A percentile compares a stretch with the other conserved stretches of the same genome.
These are phyloP conservation scores for Phytophthora crassamura DNA, from an alignment of 352 stramenopile genomes.

Conservation along the genomic window DNA sequence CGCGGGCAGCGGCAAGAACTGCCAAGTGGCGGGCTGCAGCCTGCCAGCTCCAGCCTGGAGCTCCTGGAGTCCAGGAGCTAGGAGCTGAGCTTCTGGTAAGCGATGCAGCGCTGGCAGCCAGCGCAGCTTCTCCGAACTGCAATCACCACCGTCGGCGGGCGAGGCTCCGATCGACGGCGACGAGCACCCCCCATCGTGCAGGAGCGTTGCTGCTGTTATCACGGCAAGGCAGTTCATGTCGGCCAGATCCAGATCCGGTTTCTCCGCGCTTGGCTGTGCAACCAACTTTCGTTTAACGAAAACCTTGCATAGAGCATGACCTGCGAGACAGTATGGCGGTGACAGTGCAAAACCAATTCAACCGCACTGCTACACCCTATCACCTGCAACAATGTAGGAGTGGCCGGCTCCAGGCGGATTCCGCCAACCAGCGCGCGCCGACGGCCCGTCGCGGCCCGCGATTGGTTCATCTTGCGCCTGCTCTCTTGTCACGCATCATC, in stretches of 20 bases:
- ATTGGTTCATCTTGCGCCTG: slow-evolving; percentile 39
- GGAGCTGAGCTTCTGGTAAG: too few species aligned
- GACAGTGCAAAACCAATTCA: too few species aligned
- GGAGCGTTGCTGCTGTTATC: slow-evolving; percentile 32
- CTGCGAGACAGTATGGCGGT: too few species aligned
- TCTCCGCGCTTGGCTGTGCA: slow-evolving; percentile 7
- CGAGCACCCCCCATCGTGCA: slow-evolving; percentile 11
- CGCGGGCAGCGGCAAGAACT: slow-evolving; percentile 4
- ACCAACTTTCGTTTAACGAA: not conserved
- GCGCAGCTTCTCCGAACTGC: not conserved
- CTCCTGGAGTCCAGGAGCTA: too few species aligned
- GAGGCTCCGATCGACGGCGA: not conserved
- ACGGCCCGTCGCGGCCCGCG: not conserved
- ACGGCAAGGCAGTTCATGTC: slow-evolving; percentile 24
- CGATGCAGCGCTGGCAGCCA: too few species aligned
- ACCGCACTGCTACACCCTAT: too few species aligned
- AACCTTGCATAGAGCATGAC: too few species aligned
- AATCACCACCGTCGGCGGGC: slow-evolving; percentile 3
- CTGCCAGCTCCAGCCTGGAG: not conserved
- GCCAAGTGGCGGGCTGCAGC: not conserved
- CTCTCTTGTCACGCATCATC: slow-evolving; percentile 41
- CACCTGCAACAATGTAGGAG: too few species aligned
- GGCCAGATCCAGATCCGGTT: slow-evolving; percentile 20
- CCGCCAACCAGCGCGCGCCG: slow-evolving; percentile 7
- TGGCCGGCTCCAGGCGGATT: slow-evolving; percentile 4